Percentiles rank a stretch among this genome's conserved stretches.
Evolutionary conservation across 1,139 yeast species (phyloP).

Genomic region (Meyerozyma carpophila): DNA sequence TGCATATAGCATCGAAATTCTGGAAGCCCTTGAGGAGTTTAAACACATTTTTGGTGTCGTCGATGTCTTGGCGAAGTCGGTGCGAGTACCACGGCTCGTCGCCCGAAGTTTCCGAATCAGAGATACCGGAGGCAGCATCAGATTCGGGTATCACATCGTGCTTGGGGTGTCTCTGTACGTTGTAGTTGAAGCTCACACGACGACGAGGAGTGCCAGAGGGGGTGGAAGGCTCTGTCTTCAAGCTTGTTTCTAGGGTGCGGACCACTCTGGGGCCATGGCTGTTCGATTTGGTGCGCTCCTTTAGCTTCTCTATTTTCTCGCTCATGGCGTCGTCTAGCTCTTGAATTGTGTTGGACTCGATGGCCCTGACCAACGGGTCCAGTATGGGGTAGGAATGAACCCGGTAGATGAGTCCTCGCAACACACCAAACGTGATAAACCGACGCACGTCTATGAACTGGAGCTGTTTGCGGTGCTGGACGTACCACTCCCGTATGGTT

Average conservation of each 20-base stretch:
- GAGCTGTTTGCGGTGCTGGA: conserved; percentile 52
- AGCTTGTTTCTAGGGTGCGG: conserved; percentile 7
- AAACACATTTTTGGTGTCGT: conserved; percentile 27
- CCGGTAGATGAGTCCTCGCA: conserved; percentile 76
- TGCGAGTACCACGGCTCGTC: conserved; percentile 10
- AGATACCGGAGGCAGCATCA: conserved; percentile 1
- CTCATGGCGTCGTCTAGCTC: conserved; percentile 26
- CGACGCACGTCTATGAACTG: conserved; percentile 72
- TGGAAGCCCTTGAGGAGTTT: conserved; percentile 53
- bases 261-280: conserved; percentile 1
- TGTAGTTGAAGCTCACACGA: conserved; percentile 32
- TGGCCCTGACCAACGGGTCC: conserved; percentile 30
- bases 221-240: conserved; percentile 28
- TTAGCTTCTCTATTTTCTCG: conserved; percentile 10
- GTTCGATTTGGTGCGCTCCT: conserved; percentile 5
- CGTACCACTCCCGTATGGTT: conserved; percentile 76
- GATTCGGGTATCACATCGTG: conserved; percentile 12
- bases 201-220: conserved; percentile 18
- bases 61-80: conserved; percentile 21
- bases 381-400: conserved; percentile 72
- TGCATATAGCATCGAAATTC: conserved; percentile 69
- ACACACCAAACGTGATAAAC: conserved; percentile 80
- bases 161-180: conserved; percentile 9
- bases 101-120: neutral
- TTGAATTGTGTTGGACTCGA: conserved; percentile 25